Percentiles rank a stretch among this genome's conserved stretches.
These are phyloP conservation scores for Lactarius vividus DNA, from an alignment of 768 basidiomycete species.

Conservation along the genomic window DNA sequence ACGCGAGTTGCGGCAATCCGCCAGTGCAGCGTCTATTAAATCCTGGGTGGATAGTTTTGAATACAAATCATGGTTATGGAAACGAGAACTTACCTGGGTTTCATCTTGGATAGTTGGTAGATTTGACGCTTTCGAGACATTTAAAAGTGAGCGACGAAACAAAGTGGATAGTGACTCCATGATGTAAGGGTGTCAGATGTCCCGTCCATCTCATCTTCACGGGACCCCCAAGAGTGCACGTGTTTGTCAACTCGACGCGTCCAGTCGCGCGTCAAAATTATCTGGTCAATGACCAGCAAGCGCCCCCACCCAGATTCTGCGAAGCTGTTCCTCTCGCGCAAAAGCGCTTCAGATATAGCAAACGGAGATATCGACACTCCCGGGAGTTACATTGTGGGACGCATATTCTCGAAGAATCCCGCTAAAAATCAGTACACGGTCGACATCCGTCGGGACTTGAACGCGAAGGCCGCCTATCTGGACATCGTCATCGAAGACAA, in stretches of 20 bases:
- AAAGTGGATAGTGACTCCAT: conserved; percentile 37
- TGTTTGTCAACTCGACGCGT: conserved; percentile 2
- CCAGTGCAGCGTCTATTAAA: conserved; percentile 52
- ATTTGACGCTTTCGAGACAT: conserved; percentile 39
- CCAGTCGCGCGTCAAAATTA: background rate
- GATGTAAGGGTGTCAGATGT: conserved; percentile 21
- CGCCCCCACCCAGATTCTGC: conserved; percentile 9
- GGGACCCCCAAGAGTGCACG: conserved; percentile 7
- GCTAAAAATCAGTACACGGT: conserved; percentile 8
- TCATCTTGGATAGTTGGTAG: conserved; percentile 43
- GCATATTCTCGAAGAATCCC: conserved; percentile 3
- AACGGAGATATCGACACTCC: conserved; percentile 4
- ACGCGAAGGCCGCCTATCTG: conserved; percentile 9
- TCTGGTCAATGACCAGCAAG: conserved; percentile 2
- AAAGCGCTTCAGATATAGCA: conserved; percentile 6
- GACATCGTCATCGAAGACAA: conserved; percentile 8
- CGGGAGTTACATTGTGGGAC: conserved; percentile 17
- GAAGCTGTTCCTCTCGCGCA: background rate
- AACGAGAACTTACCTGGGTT: conserved; percentile 40
- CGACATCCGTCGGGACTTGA: conserved; percentile 11
- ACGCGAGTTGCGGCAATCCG: conserved; percentile 53
- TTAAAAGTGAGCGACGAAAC: conserved; percentile 41
- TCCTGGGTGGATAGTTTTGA: conserved; percentile 42
- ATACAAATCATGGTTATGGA: background rate
- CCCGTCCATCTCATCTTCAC: background rate